Conservation (phyloP, 495 filamentous ascomycete species). For the Neurospora sublineolata region DNA sequence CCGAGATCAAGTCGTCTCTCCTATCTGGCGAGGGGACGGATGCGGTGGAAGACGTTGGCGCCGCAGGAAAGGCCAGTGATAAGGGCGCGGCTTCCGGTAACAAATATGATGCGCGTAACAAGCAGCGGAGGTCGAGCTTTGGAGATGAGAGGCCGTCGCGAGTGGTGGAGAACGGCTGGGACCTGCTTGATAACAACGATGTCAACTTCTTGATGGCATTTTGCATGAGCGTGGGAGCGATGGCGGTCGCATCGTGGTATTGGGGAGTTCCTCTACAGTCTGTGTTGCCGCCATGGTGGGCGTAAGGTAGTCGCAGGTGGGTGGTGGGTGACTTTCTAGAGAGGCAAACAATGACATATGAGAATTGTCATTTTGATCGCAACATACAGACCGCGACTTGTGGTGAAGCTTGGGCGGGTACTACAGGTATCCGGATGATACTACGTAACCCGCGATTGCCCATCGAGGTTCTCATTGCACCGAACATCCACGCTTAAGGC, state of each 20-base stretch:
- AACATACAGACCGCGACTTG: background rate
- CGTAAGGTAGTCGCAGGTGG: background rate
- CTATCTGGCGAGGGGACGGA: slow-evolving; percentile 22
- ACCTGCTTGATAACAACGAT: slow-evolving; percentile 83
- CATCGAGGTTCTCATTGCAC: background rate
- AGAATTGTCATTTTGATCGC: background rate
- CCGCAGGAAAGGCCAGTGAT: background rate
- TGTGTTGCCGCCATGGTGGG: slow-evolving; percentile 14
- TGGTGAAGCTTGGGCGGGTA: background rate
- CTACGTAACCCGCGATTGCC: background rate
- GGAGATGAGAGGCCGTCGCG: slow-evolving; percentile 53
- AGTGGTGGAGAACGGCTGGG: slow-evolving; percentile 57
- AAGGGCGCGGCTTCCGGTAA: slow-evolving; percentile 15
- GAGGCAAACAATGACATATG: background rate
- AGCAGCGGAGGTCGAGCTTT: slow-evolving; percentile 35
- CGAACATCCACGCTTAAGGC: background rate
- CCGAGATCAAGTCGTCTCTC: slow-evolving; percentile 26
- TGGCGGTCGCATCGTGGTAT: slow-evolving; percentile 48
- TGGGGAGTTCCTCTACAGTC: slow-evolving; percentile 36
- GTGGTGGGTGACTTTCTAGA: background rate
- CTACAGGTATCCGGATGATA: background rate
- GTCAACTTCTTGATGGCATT: slow-evolving; percentile 87
- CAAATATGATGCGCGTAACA: slow-evolving; percentile 31
- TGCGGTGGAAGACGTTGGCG: slow-evolving; percentile 18
- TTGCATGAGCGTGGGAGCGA: slow-evolving; percentile 66